Evolutionary conservation across 805 yeast genomes (phyloP).

Genomic region (Suhomyces vadensis): DNA sequence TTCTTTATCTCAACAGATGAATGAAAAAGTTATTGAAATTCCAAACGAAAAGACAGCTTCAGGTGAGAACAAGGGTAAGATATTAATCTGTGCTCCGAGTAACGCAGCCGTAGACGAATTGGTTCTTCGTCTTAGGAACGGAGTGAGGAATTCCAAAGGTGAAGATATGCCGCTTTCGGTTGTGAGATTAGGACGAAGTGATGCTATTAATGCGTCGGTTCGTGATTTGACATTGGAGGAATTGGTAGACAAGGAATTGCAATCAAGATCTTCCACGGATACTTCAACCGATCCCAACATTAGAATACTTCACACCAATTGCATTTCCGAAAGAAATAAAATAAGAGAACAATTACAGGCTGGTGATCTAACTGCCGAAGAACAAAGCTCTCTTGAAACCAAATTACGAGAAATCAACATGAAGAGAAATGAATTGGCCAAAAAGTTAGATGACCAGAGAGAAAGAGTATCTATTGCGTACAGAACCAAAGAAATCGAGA

Average conservation of each 20-base stretch:
- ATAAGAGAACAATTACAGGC: constrained; percentile 42
- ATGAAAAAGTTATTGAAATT: constrained; percentile 19
- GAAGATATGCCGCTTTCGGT: constrained; percentile 57
- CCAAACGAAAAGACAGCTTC: constrained; percentile 20
- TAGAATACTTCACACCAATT: constrained; percentile 50
- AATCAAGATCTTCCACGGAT: constrained; percentile 27
- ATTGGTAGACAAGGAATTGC: constrained; percentile 64
- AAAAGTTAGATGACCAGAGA: constrained; percentile 73
- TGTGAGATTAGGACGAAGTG: constrained; percentile 87
- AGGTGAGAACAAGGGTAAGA: constrained; percentile 40
- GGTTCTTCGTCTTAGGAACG: constrained; percentile 75
- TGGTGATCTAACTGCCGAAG: constrained; percentile 39
- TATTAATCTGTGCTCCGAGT: constrained; percentile 94
- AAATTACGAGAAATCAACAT: constrained; percentile 57
- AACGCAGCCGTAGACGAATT: constrained; percentile 98
- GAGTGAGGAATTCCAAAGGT: constrained; percentile 62
- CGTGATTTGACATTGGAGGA: constrained; percentile 84
- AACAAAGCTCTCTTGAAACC: constrained; percentile 48
- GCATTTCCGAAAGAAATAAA: constrained; percentile 58
- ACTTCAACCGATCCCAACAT: constrained; percentile 48
- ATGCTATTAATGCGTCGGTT: constrained; percentile 81
- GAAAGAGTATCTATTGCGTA: constrained; percentile 67
- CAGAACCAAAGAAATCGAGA: constrained; percentile 76
- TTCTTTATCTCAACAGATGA: constrained; percentile 46
- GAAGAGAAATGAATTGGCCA: constrained; percentile 67